Evolutionary conservation across 2,329 filamentous ascomycete genomes (phyloP).

Genomic region (Volutella citrinella): DNA sequence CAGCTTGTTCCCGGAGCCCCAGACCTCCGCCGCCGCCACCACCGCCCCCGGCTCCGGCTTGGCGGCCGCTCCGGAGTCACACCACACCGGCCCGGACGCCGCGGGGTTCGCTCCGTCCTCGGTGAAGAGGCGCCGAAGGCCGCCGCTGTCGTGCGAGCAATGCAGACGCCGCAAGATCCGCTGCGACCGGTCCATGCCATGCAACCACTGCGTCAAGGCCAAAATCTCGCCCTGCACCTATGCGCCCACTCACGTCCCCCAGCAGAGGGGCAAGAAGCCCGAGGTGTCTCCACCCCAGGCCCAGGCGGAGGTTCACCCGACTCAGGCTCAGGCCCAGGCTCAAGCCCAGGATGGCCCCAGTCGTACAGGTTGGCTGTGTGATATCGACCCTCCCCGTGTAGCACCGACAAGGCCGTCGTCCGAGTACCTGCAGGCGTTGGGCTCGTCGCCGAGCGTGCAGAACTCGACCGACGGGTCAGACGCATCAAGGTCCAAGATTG

Average conservation of each 20-base stretch:
- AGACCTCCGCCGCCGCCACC: conserved; percentile 1
- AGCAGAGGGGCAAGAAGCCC: conserved; percentile 14
- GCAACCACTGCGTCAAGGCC: conserved; percentile 57
- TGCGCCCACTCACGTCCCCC: conserved; percentile 33
- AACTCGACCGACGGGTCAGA: conserved; percentile 25
- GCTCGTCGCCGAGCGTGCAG: conserved; percentile 21
- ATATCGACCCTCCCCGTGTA: neutral
- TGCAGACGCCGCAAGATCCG: conserved; percentile 60
- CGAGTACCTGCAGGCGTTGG: no score
- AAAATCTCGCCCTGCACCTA: conserved; percentile 55
- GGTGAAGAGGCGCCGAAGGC: conserved; percentile 39
- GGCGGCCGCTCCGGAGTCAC: neutral
- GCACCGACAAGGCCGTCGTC: neutral
- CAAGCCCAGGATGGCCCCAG: conserved; percentile 9
- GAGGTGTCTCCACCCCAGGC: conserved; percentile 15
- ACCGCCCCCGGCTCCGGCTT: conserved; percentile 3
- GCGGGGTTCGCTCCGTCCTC: no score
- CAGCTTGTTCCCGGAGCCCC: conserved; percentile 9
- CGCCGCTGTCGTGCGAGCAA: conserved; percentile 50
- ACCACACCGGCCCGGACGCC: no score
- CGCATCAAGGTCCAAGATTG: conserved; percentile 24
- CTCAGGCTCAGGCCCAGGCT: conserved; percentile 19
- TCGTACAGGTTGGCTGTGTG: conserved; percentile 5
- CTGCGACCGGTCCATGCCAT: conserved; percentile 58
- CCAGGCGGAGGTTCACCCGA: conserved; percentile 16